Evolutionary conservation across 345 rosid genomes (phyloP).

Genomic region (Litchi chinensis): DNA sequence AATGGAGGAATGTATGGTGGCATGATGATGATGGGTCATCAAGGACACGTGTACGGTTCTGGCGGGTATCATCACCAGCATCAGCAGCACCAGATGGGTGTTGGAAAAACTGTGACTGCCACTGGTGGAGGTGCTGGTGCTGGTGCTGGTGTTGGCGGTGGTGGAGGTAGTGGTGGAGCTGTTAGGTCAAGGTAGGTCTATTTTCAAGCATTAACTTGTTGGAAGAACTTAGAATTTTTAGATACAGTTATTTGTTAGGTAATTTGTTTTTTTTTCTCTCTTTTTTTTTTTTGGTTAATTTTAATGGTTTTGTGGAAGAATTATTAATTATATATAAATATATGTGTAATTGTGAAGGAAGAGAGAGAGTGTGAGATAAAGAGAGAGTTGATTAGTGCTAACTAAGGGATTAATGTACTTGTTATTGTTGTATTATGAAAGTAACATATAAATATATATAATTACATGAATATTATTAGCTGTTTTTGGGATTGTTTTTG

Average conservation of each 20-base stretch:
- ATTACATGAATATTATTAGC: not conserved
- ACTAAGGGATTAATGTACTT: not conserved
- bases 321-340: not conserved
- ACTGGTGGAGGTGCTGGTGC: not conserved
- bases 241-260: constrained; percentile 1
- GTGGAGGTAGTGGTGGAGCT: constrained; percentile 33
- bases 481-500: not conserved
- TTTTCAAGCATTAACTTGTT: constrained; percentile 11
- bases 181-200: constrained; percentile 36
- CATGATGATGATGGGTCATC: constrained; percentile 57
- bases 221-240: not conserved
- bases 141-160: constrained; percentile 20
- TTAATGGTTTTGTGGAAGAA: not conserved
- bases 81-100: constrained; percentile 35
- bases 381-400: not conserved
- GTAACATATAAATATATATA: not conserved
- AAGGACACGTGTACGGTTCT: constrained; percentile 52
- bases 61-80: constrained; percentile 45
- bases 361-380: not conserved
- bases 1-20: constrained; percentile 56
- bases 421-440: constrained; percentile 11
- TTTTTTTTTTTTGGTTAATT: not conserved
- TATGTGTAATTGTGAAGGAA: constrained; percentile 13
- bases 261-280: not conserved
- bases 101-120: constrained; percentile 30